Conservation (phyloP, 345 rosid genomes). For the Raphanus sativus region DNA sequence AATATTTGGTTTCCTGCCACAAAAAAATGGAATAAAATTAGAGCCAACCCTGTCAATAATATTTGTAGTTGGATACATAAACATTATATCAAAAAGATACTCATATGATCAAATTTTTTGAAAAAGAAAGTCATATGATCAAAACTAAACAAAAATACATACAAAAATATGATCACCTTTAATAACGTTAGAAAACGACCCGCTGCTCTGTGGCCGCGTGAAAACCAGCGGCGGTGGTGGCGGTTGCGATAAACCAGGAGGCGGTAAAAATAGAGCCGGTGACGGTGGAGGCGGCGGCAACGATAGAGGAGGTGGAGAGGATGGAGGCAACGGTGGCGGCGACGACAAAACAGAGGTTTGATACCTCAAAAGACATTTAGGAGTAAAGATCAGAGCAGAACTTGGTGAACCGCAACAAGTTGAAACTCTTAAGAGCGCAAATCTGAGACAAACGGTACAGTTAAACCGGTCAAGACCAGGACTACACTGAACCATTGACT, state of each 20-base stretch:
- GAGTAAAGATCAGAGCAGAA: slow-evolving; percentile 6
- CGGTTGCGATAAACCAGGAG: not conserved
- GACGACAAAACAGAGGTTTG: not conserved
- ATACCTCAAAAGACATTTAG: slow-evolving; percentile 31
- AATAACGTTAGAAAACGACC: not conserved
- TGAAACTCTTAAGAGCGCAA: not conserved
- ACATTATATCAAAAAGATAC: not conserved
- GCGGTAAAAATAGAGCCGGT: not conserved
- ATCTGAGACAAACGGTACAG: slow-evolving; percentile 11
- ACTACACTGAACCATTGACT: slow-evolving; percentile 32
- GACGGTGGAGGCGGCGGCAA: not conserved
- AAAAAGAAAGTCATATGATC: not conserved
- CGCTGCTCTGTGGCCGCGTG: not conserved
- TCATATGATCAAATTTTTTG: too few species aligned
- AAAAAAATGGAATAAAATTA: not conserved
- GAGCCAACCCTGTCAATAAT: not conserved
- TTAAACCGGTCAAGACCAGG: slow-evolving; percentile 12
- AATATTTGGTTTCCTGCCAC: slow-evolving; percentile 19
- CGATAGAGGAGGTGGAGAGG: not conserved
- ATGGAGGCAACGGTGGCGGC: not conserved
- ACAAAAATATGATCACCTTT: slow-evolving; percentile 5
- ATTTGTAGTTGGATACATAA: not conserved
- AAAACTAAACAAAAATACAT: not conserved
- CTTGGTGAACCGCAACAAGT: slow-evolving; percentile 20
- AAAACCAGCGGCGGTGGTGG: not conserved